Base-by-base conservation (phyloP, 805 yeast species). In the Grigorovia humatica region DNA sequence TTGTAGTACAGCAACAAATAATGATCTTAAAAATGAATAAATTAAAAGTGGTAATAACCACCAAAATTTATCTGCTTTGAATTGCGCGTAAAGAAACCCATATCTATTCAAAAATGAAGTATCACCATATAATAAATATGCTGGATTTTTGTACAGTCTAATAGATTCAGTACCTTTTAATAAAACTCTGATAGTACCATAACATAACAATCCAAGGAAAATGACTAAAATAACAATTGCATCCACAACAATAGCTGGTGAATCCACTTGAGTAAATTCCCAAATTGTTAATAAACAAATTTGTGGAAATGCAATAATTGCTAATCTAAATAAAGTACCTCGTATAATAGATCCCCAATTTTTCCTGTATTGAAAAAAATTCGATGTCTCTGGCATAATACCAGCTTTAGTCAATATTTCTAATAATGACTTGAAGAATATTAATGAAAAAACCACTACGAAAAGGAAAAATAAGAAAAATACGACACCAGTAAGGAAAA, bases 21-120 rank as follows among this genome's bases (percentile, higher is more conserved):
- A 73, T 0, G 96, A 81, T 67, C 90, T 83, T 48, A 84, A 61
- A 55, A 90, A 76, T 46, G 83, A 74, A 67, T 89, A 89, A 9
- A 71, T 46, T 59, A 91, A 71, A 47, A 82, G 66, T 20, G 87
- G 79, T 1, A 79, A 68, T 51, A 90, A 75, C 79, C 91, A 93
- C 76, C 84, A 93, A 70, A 85, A 93, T 55, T 81, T 77, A 51
- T 84, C 86, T 9, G 98, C 97, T 55, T 88, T 78, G 74, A 79
- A 93, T 70, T 89, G 96, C 40, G 89, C 88, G 61, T 93, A 93
- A 57, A 93, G 68, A 70, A 93, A 93, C 0, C 99, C 99, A 71
- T 84, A 91, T 61, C 86, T 80, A 74, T 88, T 88, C 59, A 93
- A 75, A 54, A 87, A 80, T 45, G 75, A 78, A 4, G 83, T 77